These are phyloP conservation scores for Pseudogymnoascus sp. DNA, from an alignment of 2,329 filamentous ascomycete species.

Conservation along the genomic window DNA sequence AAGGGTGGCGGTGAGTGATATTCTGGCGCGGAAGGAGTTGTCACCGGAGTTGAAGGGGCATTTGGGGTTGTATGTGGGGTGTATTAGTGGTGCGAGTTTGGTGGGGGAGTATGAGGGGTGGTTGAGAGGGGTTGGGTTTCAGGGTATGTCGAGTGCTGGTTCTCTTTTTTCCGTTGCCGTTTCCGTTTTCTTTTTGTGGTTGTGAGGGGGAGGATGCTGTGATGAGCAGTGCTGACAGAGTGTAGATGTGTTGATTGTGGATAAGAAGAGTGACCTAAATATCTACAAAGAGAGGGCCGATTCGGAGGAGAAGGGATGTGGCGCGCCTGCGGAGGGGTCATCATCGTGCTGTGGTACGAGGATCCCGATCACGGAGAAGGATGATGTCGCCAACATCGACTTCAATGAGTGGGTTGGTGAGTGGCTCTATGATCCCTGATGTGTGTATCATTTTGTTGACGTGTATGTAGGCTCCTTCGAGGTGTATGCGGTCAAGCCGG, in stretches of 20 bases:
- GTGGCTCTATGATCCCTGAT: slow-evolving; percentile 19
- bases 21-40: slow-evolving; percentile 44
- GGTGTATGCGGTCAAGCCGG: slow-evolving; percentile 41
- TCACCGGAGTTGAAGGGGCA: slow-evolving; percentile 40
- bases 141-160: slow-evolving; percentile 28
- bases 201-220: not conserved
- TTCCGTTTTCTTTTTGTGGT: not conserved
- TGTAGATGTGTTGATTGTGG: slow-evolving; percentile 37
- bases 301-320: slow-evolving; percentile 12
- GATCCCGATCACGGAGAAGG: slow-evolving; percentile 6
- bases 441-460: not conserved
- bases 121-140: slow-evolving; percentile 44
- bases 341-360: slow-evolving; percentile 13
- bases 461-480: slow-evolving; percentile 37
- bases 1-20: slow-evolving; percentile 52
- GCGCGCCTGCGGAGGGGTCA: slow-evolving; percentile 11
- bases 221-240: not conserved
- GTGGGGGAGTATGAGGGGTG: slow-evolving; percentile 45
- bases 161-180: not conserved
- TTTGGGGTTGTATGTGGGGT: slow-evolving; percentile 51
- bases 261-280: slow-evolving; percentile 41
- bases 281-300: slow-evolving; percentile 33
- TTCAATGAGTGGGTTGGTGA: slow-evolving; percentile 46
- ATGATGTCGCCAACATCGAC: slow-evolving; percentile 29
- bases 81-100: slow-evolving; percentile 49